Evolutionary conservation across 2,329 filamentous ascomycete species (phyloP), one percentile per base, ranked within the genome.

Genomic region (Hypoxylon sp.): DNA sequence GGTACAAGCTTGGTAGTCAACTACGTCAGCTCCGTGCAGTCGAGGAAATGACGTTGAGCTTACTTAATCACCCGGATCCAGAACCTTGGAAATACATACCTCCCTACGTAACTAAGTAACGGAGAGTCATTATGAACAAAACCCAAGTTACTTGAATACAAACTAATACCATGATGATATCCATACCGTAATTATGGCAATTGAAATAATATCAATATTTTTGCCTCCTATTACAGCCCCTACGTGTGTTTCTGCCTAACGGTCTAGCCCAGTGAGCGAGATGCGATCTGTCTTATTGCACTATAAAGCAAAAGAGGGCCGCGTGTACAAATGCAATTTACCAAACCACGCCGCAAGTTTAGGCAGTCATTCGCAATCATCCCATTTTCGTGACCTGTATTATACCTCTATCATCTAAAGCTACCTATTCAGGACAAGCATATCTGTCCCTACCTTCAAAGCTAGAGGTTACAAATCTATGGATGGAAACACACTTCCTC

Each of bases 11-110:
- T 71, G 63, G n/a, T 46, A 71, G 54, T 71, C 67, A 63, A 71
- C 69, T 71, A 71, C 69, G 69, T 71, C 69, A 71, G 69, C 42
- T 37, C 46, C 29, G 35, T 56, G 47, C 48, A 58, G 19, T 44
- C 58, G 42, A 63, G n/a, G 21, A 52, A 62, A 71, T 71, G 69
- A 71, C 69, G 69, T 71, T 44, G 62, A 58, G 46, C 31, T 31
- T 47, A 31, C 11, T 31, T 58, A 39, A 47, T 32, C 17, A 46
- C 27, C 46, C 46, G n/a, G 35, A 31, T 44, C 37, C 39, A 8
- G n/a, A 55, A 46, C 53, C 53, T 27, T 44, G 24, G n/a, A 55
- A 8, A n/a, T 31, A 29, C 2, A n/a, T n/a, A n/a, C n/a, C n/a
- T n/a, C n/a, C n/a, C 60, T 58, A 39, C 17, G 17, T 37, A 58